Evolutionary conservation across 352 stramenopile species (phyloP), one percentile per base, ranked within the genome.

Genomic region (Phytophthora parvispora): DNA sequence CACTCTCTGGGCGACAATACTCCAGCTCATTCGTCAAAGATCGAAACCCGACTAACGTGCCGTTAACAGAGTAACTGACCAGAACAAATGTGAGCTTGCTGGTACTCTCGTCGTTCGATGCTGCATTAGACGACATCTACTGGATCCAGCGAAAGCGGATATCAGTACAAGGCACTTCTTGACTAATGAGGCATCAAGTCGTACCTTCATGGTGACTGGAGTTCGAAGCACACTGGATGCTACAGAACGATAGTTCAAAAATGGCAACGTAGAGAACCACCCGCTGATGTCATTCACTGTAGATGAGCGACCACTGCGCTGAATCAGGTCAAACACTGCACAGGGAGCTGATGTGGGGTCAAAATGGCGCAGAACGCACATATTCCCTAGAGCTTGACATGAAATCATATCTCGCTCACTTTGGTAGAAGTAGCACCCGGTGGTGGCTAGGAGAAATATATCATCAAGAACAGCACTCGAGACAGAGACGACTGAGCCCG

Each of bases 311-410:
- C 81, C 80, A 28, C 71, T 87, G 34, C 75, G 79, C 64, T 92
- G 83, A 60, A 98, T 91, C 5, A 87, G 67, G 8, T 90, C 63
- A 45, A 97, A 83, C 7, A 98, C 62, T 22, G 75, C 74, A 55
- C 96, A 99, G 0, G 92, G 83, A 7, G 81, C 49, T 6, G 78
- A 62, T 1, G 70, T 66, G 22, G 84, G 64, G 25, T 87, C 73
- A 61, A 98, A 97, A 65, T 98, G 87, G 60, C 96, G 88, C n/a
- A 99, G 66, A 8, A 98, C 94, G 56, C 97, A 99, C 15, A 99
- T 64, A 65, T 98, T 99, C 12, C 87, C 90, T 6, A 99, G 82
- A 6, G 81, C 76, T 68, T 98, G 94, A 57, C 95, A 99, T 53
- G 87, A 91, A 31, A 45, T 60, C 20, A 84, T 85, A 43, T 94